Conservation (phyloP, 2,329 filamentous ascomycete genomes). For the Clarireedia sp. region DNA sequence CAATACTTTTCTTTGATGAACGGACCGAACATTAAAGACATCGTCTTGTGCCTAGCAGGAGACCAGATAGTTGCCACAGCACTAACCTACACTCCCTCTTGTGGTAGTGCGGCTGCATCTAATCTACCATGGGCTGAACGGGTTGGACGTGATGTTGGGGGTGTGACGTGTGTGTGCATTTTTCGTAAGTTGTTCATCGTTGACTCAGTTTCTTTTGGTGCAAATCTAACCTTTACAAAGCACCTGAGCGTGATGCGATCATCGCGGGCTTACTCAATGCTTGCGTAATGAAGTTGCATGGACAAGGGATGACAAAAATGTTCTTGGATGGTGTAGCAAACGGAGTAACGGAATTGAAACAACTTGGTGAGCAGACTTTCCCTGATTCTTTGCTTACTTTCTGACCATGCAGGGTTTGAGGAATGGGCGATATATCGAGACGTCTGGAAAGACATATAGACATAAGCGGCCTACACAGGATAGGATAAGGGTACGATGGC, state of each 20-base stretch:
- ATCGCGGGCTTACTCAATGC: constrained; percentile 46
- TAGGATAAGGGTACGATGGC: background rate
- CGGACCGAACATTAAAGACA: constrained; percentile 41
- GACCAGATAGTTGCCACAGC: constrained; percentile 44
- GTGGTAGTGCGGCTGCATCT: constrained; percentile 38
- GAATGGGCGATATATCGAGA: constrained; percentile 52
- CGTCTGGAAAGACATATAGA: constrained; percentile 38
- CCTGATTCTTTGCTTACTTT: background rate
- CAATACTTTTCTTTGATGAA: constrained; percentile 46
- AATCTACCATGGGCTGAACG: constrained; percentile 49
- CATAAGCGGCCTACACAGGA: background rate
- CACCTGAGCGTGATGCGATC: constrained; percentile 35
- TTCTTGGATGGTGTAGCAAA: constrained; percentile 49
- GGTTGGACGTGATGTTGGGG: constrained; percentile 45
- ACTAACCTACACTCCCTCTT: constrained; percentile 43
- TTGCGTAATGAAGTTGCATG: constrained; percentile 40
- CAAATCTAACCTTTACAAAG: constrained; percentile 13
- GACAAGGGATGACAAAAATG: constrained; percentile 44
- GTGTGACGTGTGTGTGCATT: constrained; percentile 53
- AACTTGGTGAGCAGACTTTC: constrained; percentile 39
- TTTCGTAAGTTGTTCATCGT: constrained; percentile 36
- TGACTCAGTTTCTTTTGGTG: background rate
- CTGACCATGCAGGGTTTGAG: constrained; percentile 39
- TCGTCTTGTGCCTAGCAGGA: constrained; percentile 45
- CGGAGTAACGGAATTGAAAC: constrained; percentile 42